Evolutionary conservation across 371 early-diverging fungal species (phyloP), one percentile per base, ranked within the genome.

Genomic region (Fennellomyces sp.): DNA sequence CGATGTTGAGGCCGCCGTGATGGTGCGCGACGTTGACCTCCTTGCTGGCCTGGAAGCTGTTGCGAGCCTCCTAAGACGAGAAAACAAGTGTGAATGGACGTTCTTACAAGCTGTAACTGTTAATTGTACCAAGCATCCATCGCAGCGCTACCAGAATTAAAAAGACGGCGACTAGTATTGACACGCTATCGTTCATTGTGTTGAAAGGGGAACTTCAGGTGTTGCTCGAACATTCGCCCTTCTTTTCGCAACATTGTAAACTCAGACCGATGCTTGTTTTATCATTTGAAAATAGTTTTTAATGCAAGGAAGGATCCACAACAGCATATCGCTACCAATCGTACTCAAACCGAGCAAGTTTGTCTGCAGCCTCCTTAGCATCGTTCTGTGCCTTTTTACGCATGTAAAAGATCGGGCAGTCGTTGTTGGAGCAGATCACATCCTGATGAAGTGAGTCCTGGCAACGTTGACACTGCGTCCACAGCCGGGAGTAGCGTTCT

Each of bases 381-480:
- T 99, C 99, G 72, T 97, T 99, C 62, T 94, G 97, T 3, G 91
- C 95, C 76, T 98, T 98, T 68, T 94, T 98, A 64, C 99, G 89
- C 97, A 98, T 99, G 74, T 99, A 99, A 69, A 98, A 99, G 48
- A 99, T 99, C 4, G 99, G 97, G 73, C 99, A 98, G 76, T 99
- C 99, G 75, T 91, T 92, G 69, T 94, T 95, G 5, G 94, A 91
- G 82, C 99, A 99, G 56, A 99, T 81, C 6, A 99, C 97, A 58
- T 99, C 98, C 66, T 95, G 96, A 73, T 97, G 95, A 52, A 99
- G 68, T 58, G 93, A 91, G 28, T 99, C 97, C 76, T 99, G 98
- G 74, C 99, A 99, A 35, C 99, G 86, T 73, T 99, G 99, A 68
- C 99, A 99, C 73, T 99, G 98, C 15, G 98, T 94, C 99, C 99